phyloP scores from a whole-genome alignment of 2,329 filamentous ascomycete genomes.

The Fusarium bactridioides region DNA sequence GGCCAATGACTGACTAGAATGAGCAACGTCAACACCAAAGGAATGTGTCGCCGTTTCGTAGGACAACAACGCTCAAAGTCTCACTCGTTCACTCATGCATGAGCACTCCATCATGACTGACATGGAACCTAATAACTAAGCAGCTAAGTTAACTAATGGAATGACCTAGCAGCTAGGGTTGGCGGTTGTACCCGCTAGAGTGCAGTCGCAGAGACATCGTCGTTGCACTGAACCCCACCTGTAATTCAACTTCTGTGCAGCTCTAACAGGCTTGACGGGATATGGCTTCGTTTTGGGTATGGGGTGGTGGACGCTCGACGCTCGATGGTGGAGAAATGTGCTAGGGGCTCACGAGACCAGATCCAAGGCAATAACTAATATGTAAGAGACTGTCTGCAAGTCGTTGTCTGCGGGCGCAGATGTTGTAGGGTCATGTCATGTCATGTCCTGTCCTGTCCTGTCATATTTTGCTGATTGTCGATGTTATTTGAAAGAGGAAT shows the following conservation, averaged over 20 bases:
- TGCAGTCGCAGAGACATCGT: conserved; percentile 9
- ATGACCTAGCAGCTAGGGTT: neutral
- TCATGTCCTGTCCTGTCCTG: too few relatives aligned
- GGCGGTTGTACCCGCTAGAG: conserved; percentile 22
- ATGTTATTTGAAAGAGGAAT: neutral
- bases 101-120: neutral
- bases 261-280: conserved; percentile 7
- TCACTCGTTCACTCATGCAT: neutral
- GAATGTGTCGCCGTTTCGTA: neutral
- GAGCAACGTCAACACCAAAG: neutral
- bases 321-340: conserved; percentile 9
- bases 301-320: conserved; percentile 17
- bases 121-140: neutral
- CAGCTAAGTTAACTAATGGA: neutral
- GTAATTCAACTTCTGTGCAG: conserved; percentile 19
- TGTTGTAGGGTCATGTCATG: neutral
- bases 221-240: conserved; percentile 29
- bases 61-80: conserved; percentile 1
- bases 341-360: conserved; percentile 28
- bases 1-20: neutral
- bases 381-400: neutral
- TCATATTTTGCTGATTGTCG: neutral
- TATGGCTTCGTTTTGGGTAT: conserved; percentile 26
- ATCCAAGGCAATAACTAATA: conserved; percentile 1
- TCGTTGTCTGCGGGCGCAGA: conserved; percentile 10